Evolutionary conservation across 2,329 filamentous ascomycete species (phyloP), one percentile per base, ranked within the genome.

Genomic region (Phoma sp.): DNA sequence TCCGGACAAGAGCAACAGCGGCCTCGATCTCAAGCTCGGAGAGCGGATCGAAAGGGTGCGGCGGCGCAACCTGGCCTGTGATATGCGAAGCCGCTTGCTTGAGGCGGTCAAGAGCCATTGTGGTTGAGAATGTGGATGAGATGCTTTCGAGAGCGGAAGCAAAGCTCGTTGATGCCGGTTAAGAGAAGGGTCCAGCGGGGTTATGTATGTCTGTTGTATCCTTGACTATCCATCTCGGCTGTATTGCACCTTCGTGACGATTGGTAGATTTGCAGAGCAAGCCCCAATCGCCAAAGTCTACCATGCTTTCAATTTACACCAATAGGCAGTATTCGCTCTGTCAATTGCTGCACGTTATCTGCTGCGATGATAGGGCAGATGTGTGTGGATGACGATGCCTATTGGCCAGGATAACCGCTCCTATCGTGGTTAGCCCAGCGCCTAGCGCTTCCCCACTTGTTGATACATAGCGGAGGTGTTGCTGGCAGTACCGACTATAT

Each of bases 21-120:
- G 82, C 77, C 65, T 89, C 86, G 64, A 96, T 96, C 75, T 96
- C 92, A 2, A 79, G 75, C 8, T 82, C 79, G 8, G 83, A 83
- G 40, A 96, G 85, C 47, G 91, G 91, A 68, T 96, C 91, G 60
- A 95, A 83, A 5, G 91, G 91, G 68, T 96, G 87, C 32, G 83
- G 82, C 44, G 79, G 78, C 33, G 78, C 68, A 18, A 78, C 68
- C 24, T 81, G 78, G 51, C 83, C 84, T 47, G 80, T 82, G 66
- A 89, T 74, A 66, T 89, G 86, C 48, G 82, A 79, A 61, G 85
- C 79, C 68, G 89, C 78, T 67, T 87, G 85, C 76, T 85, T 85
- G 40, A 88, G 77, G 64, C 85, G 82, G 64, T 87, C 83, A 62
- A 87, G 79, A 62, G 84, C 83, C 84, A 86, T 86, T 69, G 53